These are phyloP conservation scores for Cotoneaster glaucophyllus DNA, from an alignment of 306 rosid genomes.

Conservation along the genomic window DNA sequence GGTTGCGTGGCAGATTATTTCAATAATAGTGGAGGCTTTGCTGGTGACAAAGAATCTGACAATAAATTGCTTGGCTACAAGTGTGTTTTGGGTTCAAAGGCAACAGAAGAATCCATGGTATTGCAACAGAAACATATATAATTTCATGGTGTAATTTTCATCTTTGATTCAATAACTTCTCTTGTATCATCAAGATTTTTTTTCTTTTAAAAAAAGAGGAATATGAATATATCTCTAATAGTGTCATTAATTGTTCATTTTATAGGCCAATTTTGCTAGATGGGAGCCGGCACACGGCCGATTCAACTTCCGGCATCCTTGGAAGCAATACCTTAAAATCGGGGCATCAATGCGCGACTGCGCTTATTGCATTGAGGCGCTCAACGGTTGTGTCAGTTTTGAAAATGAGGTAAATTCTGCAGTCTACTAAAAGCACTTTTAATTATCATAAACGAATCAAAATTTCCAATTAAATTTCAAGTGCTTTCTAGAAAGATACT, in stretches of 20 bases:
- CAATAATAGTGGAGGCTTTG: slow-evolving; percentile 4
- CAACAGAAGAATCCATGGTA: slow-evolving; percentile 69
- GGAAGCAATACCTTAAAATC: slow-evolving; percentile 69
- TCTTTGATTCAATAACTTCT: too few relatives aligned
- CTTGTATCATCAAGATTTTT: background rate
- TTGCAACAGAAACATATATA: background rate
- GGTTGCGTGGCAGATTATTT: slow-evolving; percentile 53
- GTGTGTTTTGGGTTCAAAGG: slow-evolving; percentile 59
- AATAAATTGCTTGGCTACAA: slow-evolving; percentile 49
- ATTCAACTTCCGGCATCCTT: slow-evolving; percentile 84
- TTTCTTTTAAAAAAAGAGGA: too few relatives aligned
- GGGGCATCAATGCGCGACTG: slow-evolving; percentile 70
- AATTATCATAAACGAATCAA: too few relatives aligned
- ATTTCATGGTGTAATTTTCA: too few relatives aligned
- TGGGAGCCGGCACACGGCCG: slow-evolving; percentile 91
- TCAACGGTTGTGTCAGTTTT: slow-evolving; percentile 52
- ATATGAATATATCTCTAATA: background rate
- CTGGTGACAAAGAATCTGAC: slow-evolving; percentile 24
- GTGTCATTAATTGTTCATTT: background rate
- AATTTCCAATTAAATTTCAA: too few relatives aligned
- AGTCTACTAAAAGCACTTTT: background rate
- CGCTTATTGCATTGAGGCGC: slow-evolving; percentile 76
- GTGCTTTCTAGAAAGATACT: background rate
- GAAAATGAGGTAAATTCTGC: slow-evolving; percentile 37
- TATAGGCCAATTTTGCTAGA: slow-evolving; percentile 73